A percentile compares a stretch with the other conserved stretches of the same genome.
These are phyloP conservation scores for Otatea glauca DNA, from an alignment of 176 grass and related monocot genomes.

Conservation along the genomic window DNA sequence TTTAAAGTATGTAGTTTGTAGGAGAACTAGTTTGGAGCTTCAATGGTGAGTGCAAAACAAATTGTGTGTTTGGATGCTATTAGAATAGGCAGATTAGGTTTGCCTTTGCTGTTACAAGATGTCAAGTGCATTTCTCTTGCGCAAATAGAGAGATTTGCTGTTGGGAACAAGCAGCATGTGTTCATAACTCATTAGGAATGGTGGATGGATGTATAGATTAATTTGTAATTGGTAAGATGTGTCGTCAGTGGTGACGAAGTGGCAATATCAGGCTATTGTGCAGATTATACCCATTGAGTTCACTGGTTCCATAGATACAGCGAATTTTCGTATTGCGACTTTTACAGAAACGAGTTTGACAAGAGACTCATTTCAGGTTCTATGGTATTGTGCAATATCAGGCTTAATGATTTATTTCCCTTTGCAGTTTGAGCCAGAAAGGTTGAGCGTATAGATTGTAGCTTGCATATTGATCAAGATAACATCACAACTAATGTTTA, in stretches of 20 bases:
- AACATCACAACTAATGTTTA: constrained; percentile 16
- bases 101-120: constrained; percentile 18
- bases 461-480: constrained; percentile 87
- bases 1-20: background rate
- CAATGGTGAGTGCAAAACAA: background rate
- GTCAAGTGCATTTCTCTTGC: background rate
- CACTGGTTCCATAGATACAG: background rate
- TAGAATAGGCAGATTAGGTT: background rate
- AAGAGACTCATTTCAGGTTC: background rate
- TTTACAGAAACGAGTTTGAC: background rate
- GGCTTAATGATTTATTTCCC: constrained; percentile 6
- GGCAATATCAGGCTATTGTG: background rate
- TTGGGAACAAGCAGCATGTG: background rate
- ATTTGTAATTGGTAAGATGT: background rate
- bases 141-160: background rate
- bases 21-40: background rate
- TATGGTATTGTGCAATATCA: background rate
- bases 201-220: background rate
- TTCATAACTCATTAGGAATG: background rate
- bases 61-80: background rate
- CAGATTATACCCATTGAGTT: background rate
- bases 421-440: constrained; percentile 93
- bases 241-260: background rate
- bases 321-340: background rate
- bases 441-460: constrained; percentile 78